Base-by-base conservation (phyloP, 2,329 filamentous ascomycete species). In the Kalmusia sp. region DNA sequence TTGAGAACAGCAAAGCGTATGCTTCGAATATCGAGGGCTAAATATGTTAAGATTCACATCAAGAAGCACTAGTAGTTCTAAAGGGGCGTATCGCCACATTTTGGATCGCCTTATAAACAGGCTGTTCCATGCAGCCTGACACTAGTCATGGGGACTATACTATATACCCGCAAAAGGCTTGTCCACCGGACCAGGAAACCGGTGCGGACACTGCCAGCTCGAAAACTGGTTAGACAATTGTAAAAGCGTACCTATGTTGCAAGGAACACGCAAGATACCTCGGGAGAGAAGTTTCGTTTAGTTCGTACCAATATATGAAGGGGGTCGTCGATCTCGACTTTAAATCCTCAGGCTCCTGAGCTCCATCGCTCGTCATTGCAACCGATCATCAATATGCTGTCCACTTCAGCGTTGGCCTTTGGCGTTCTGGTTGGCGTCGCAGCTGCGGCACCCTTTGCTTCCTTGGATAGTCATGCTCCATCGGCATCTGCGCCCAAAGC, bases 301-400 rank as follows among this genome's bases (percentile, higher is more conserved):
- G 39, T 4, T 31, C 8, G 7, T 43, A 25, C 25, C 2, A 28
- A 30, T 46, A 46, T 46, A 46, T 46, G 43, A 35, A 46, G 30
- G 30, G 30, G 30, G 30, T 15, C 30, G 19, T 21, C 7, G 21
- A 46, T 46, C 43, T 9, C n/a, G 12, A 21, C 11, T 11, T 46
- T 25, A 21, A 15, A 34, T 5, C 28, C 17, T 12, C 12, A 45
- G 28, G 41, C 12, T 15, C 24, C 19, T 19, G 9, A 45, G 17
- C 21, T 35, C 35, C 30, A 30, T 35, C n/a, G 17, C 15, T 24
- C 21, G 24, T 27, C 30, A n/a, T n/a, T n/a, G n/a, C n/a, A n/a
- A n/a, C n/a, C n/a, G 12, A 25, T 11, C 27, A 8, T 25, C 43
- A 46, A 46, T 4, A 46, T 46, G 43, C 43, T 46, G 30, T 22